Evolutionary conservation across 2,329 filamentous ascomycete genomes (phyloP).

Genomic region (Knufia fluminis): DNA sequence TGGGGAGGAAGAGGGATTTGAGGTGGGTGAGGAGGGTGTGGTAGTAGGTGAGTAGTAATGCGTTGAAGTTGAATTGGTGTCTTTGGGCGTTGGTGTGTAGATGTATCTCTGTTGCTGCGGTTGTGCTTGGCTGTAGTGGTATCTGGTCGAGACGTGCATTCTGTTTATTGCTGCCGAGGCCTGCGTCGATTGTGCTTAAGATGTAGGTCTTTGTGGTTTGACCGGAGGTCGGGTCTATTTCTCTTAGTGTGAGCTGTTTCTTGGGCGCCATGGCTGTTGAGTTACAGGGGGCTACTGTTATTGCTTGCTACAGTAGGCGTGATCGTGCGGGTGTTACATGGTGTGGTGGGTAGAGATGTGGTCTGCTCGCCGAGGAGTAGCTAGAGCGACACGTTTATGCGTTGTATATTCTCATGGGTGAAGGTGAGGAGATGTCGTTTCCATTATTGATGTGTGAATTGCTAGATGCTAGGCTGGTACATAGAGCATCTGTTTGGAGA

Average conservation of each 20-base stretch:
- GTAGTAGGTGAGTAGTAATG: background rate
- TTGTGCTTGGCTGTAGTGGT: background rate
- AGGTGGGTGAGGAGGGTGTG: background rate
- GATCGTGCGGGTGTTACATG: too few relatives aligned
- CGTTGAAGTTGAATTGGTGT: background rate
- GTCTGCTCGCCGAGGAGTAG: too few relatives aligned
- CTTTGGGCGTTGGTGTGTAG: background rate
- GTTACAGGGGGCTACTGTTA: too few relatives aligned
- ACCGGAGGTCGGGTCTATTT: slow-evolving; percentile 5
- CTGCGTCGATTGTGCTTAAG: background rate
- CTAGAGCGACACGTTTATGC: too few relatives aligned
- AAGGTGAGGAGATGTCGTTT: too few relatives aligned
- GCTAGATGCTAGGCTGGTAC: too few relatives aligned
- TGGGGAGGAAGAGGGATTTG: slow-evolving; percentile 61
- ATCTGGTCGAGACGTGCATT: background rate
- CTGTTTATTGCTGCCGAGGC: background rate
- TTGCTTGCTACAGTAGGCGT: too few relatives aligned
- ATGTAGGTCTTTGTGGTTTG: background rate
- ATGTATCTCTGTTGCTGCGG: background rate
- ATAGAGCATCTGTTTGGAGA: too few relatives aligned
- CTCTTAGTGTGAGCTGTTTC: background rate
- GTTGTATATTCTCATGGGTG: too few relatives aligned
- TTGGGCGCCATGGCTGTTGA: background rate
- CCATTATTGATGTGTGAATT: too few relatives aligned
- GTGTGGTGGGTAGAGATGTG: too few relatives aligned